Evolutionary conservation across 495 filamentous ascomycete species (phyloP), one percentile per base, ranked within the genome.

Genomic region (Daldinia decipiens): DNA sequence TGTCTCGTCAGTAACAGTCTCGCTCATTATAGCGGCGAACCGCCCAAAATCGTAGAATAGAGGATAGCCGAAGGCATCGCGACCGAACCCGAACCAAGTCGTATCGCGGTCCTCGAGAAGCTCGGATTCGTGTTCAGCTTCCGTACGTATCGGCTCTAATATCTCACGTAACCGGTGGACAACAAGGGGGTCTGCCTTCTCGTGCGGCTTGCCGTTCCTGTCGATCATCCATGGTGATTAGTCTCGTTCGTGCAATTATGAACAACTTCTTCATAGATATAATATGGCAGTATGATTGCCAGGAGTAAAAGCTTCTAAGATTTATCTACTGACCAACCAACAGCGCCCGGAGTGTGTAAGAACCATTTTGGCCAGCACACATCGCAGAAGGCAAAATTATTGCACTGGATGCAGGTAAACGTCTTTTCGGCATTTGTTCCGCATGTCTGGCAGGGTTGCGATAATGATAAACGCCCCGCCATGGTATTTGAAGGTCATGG

Each of bases 1-100:
- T 19, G 57, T 53, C 13, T 79, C 69, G 32, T 68, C 69, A 1
- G 59, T 76, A 0, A 71, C 72, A 17, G 74, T 80, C 7, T 74
- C 68, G 29, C 74, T 67, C 76, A 87, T 80, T 7, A 86, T 77
- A 5, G 71, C 72, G 21, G 77, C 74, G 70, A 81, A 81, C 51
- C 80, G 70, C 4, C 73, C 78, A 62, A 78, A 82, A 51, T 82
- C 80, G 27, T 79, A 76, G 32, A 84, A 80, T 36, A 77, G 67
- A 21, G 80, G 74, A 19, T 72, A 39, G 24, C 71, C 72, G 11
- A 70, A 60, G 6, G 70, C 73, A 72, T 79, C 78, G 43, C 75
- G 74, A 53, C 73, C 67, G 31, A 83, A 76, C 0, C 83, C 82
- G 56, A 87, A 86, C 83, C 84, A 87, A 0, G 79, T 82, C 0